Base-by-base conservation (phyloP, 805 yeast genomes). In the Starmera caribaea region DNA sequence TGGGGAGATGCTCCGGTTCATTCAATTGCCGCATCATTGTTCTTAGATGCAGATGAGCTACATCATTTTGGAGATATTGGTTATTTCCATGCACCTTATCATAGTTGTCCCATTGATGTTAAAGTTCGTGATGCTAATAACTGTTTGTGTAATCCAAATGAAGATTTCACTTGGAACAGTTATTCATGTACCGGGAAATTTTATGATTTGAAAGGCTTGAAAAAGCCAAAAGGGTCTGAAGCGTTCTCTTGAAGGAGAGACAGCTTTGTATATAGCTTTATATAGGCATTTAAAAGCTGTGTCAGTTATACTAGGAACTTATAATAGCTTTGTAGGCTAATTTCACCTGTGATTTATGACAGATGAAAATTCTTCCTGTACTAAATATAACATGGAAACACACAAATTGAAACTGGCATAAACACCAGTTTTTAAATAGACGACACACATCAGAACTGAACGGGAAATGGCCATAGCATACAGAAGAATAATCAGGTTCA, bases 1-100 rank as follows among this genome's bases (percentile, higher is more conserved):
- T 85, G 95, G 96, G 95, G 95, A 51, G 96, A 86, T 61, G 95
- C 95, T 24, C 96, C 96, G 30, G 81, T 86, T 37, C 96, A 86
- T 61, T 82, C 94, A 6, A 79, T 86, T 53, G 96, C 92, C 28
- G 95, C 85, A 16, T 66, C 92, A 5, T 65, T 87, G 47, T 83
- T 87, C 65, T 57, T 85, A 59, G 76, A 82, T 40, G 76, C 73
- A 57, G 77, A 74, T 45, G 67, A 79, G 54, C 63, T 87, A 37
- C 95, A 87, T 55, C 77, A 81, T 69, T 88, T 88, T 57, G 81
- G 76, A 43, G 95, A 86, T 53, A 74, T 86, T 45, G 95, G 95
- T 38, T 86, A 87, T 62, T 82, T 57, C 65, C 96, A 86, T 57
- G 79, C 71, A 43, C 95, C 95, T 16, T 85, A 79, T 74, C 65